Evolutionary conservation across 495 filamentous ascomycete species (phyloP).

Genomic region (Xylaria longipes): DNA sequence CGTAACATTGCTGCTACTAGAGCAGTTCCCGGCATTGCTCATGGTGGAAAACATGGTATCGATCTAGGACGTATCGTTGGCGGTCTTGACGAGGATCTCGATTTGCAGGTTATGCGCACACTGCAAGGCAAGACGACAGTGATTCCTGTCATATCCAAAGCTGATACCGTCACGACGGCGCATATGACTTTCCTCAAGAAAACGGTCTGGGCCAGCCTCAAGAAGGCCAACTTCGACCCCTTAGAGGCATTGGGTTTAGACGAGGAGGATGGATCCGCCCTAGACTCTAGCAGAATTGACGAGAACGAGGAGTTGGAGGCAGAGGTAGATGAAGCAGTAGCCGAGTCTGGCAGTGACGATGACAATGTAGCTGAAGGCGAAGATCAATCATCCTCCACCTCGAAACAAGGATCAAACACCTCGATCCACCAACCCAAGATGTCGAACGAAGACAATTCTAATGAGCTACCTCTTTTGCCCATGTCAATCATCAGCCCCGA

Average conservation of each 20-base stretch:
- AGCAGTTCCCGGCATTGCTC: constrained; percentile 58
- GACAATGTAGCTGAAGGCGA: constrained; percentile 16
- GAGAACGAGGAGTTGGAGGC: constrained; percentile 65
- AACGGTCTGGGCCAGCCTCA: constrained; percentile 86
- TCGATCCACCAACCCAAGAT: constrained; percentile 52
- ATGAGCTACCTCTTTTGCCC: constrained; percentile 69
- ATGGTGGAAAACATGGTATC: constrained; percentile 55
- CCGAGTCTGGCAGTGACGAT: constrained; percentile 29
- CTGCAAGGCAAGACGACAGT: constrained; percentile 95
- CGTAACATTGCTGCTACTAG: constrained; percentile 76
- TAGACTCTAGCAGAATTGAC: constrained; percentile 62
- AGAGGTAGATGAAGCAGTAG: constrained; percentile 40
- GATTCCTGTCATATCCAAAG: constrained; percentile 95
- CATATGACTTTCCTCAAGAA: constrained; percentile 95
- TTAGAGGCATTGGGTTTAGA: constrained; percentile 85
- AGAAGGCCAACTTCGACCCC: constrained; percentile 85
- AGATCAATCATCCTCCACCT: constrained; percentile 37
- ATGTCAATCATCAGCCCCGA: constrained; percentile 95
- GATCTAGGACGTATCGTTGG: constrained; percentile 60
- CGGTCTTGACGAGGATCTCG: constrained; percentile 85
- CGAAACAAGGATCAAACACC: constrained; percentile 55
- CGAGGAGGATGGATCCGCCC: constrained; percentile 66
- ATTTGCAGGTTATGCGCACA: constrained; percentile 86
- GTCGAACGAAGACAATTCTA: constrained; percentile 42
- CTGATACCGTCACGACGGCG: constrained; percentile 89